These are phyloP conservation scores for Scheffersomyces stambukii DNA, from an alignment of 1,139 yeast genomes.

Conservation along the genomic window DNA sequence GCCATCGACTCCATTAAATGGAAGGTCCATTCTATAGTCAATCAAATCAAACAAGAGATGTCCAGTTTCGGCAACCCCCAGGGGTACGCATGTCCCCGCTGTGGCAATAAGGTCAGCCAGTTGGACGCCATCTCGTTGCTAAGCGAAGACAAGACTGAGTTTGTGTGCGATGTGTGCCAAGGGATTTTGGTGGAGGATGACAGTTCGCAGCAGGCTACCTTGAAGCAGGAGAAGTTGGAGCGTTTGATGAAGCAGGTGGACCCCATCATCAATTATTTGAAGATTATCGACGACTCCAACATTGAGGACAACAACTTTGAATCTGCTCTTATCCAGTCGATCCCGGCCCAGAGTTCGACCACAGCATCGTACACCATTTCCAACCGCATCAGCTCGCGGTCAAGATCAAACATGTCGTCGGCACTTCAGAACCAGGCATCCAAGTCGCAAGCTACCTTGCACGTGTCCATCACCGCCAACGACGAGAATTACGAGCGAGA, in stretches of 20 bases:
- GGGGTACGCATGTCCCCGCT: slow-evolving; percentile 87
- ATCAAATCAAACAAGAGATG: slow-evolving; percentile 73
- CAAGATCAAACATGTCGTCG: slow-evolving; percentile 27
- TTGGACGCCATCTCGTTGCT: slow-evolving; percentile 82
- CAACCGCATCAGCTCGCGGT: slow-evolving; percentile 26
- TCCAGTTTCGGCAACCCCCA: slow-evolving; percentile 83
- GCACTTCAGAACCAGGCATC: slow-evolving; percentile 36
- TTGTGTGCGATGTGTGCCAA: slow-evolving; percentile 82
- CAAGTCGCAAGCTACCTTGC: slow-evolving; percentile 68
- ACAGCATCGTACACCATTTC: slow-evolving; percentile 57
- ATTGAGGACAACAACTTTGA: slow-evolving; percentile 90
- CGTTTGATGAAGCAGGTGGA: slow-evolving; percentile 84
- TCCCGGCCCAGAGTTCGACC: slow-evolving; percentile 78
- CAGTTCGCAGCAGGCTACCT: slow-evolving; percentile 74
- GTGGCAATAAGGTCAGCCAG: slow-evolving; percentile 77
- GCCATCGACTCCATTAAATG: slow-evolving; percentile 95
- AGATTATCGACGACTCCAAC: slow-evolving; percentile 78
- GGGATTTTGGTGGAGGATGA: slow-evolving; percentile 81
- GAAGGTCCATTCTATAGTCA: slow-evolving; percentile 89
- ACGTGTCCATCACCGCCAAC: slow-evolving; percentile 87
- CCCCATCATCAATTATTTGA: slow-evolving; percentile 78
- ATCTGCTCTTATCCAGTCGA: slow-evolving; percentile 67
- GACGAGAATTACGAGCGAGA: slow-evolving; percentile 74
- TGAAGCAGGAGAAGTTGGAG: slow-evolving; percentile 79
- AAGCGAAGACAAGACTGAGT: slow-evolving; percentile 75